Conservation (phyloP, 2,329 filamentous ascomycete species). For the Phaeoacremonium minimum region DNA sequence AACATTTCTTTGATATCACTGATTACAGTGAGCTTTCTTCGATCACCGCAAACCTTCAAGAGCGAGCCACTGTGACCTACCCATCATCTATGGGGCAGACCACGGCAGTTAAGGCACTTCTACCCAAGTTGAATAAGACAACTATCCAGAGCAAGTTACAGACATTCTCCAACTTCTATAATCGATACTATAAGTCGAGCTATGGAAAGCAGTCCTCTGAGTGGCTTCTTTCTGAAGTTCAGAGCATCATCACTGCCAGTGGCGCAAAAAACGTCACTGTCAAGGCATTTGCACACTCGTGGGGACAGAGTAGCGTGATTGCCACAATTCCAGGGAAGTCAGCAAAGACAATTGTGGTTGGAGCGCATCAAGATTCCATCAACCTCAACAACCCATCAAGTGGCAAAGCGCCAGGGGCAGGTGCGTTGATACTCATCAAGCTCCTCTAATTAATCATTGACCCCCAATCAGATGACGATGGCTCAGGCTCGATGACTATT, state of each 20-base stretch:
- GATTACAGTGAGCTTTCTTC: slow-evolving; percentile 62
- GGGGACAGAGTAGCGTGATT: slow-evolving; percentile 89
- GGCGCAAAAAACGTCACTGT: slow-evolving; percentile 65
- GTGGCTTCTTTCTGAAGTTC: slow-evolving; percentile 78
- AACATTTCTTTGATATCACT: slow-evolving; percentile 94
- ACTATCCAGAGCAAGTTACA: slow-evolving; percentile 38
- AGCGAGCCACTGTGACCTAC: slow-evolving; percentile 36
- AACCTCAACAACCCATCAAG: slow-evolving; percentile 51
- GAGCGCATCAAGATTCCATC: slow-evolving; percentile 92
- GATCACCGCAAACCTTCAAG: slow-evolving; percentile 25
- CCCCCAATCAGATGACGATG: slow-evolving; percentile 93
- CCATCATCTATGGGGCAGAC: slow-evolving; percentile 51
- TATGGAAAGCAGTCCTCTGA: slow-evolving; percentile 79
- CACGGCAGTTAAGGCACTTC: slow-evolving; percentile 62
- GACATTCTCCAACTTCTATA: slow-evolving; percentile 69
- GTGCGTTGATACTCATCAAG: too few relatives aligned
- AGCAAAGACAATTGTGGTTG: slow-evolving; percentile 81
- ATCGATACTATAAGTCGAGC: slow-evolving; percentile 70
- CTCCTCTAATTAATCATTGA: slow-evolving; percentile 78
- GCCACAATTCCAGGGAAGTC: slow-evolving; percentile 84
- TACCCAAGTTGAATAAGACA: slow-evolving; percentile 65
- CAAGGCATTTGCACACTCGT: slow-evolving; percentile 72
- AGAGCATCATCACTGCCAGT: slow-evolving; percentile 66
- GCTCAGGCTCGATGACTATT: slow-evolving; percentile 89
- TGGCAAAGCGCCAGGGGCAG: neutral